A percentile compares a stretch with the other conserved stretches of the same genome.
phyloP scores from a whole-genome alignment of 2,329 filamentous ascomycete species.

The Neofusicoccum umdonicola region DNA sequence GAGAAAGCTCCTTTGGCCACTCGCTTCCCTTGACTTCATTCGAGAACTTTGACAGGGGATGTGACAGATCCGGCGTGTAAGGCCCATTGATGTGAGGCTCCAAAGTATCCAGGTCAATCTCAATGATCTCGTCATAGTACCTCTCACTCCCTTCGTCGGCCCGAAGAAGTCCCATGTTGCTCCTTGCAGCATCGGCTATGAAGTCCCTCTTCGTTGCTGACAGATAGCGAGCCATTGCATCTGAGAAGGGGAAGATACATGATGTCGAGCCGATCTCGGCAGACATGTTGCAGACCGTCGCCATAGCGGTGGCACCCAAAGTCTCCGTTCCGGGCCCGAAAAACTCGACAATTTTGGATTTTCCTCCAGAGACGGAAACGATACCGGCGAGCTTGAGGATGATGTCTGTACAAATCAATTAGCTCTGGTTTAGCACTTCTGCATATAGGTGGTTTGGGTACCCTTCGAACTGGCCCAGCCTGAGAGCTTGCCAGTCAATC shows the following conservation, averaged over 20 bases:
- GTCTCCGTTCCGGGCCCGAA: constrained; percentile 35
- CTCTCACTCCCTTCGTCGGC: constrained; percentile 31
- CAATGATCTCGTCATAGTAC: constrained; percentile 36
- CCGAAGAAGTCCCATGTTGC: constrained; percentile 22
- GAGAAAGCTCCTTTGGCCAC: no score
- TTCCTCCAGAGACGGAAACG: constrained; percentile 35
- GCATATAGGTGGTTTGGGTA: no score
- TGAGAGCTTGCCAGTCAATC: no score
- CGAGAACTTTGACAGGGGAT: no score
- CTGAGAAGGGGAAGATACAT: constrained; percentile 38
- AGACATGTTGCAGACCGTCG: constrained; percentile 40
- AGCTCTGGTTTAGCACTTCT: no score
- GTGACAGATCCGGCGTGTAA: constrained; percentile 35
- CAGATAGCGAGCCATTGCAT: constrained; percentile 34
- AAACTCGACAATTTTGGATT: constrained; percentile 38
- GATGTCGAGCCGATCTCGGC: constrained; percentile 40
- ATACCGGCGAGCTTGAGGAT: constrained; percentile 36
- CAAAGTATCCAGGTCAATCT: constrained; percentile 34
- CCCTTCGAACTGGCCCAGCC: no score
- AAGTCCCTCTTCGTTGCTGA: constrained; percentile 28
- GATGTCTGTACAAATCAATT: no score
- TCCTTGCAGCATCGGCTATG: constrained; percentile 27
- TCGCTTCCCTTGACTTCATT: no score
- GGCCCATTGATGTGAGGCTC: constrained; percentile 39
- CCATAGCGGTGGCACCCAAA: constrained; percentile 38